Evolutionary conservation across 805 yeast genomes (phyloP), one percentile per base, ranked within the genome.

Genomic region (Peterozyma xylosa): DNA sequence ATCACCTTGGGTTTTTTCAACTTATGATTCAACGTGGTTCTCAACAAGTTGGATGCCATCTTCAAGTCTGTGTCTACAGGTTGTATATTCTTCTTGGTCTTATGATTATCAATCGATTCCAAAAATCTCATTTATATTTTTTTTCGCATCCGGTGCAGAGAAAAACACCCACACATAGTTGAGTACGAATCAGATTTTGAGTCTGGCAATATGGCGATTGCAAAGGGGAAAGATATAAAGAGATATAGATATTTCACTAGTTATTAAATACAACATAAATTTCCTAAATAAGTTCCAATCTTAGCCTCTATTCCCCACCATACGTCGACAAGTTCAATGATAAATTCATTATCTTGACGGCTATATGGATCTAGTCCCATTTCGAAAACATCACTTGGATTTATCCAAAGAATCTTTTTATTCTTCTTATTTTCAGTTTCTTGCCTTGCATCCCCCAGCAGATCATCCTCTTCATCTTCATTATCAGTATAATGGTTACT

Each of bases 301-400:
- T 62, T 67, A 5, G 69, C 66, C 13, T 65, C 63, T 21, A 53
- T 60, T 13, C 66, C 66, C 71, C 75, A 77, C 78, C 80, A 77
- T 2, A 63, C 50, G 9, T 59, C 53, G 2, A 73, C 65, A 36
- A 78, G 57, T 10, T 64, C 61, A 30, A 59, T 48, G 11, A 76
- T 54, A 53, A 78, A 77, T 27, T 62, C 63, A 13, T 68, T 53
- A 53, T 78, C 84, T 5, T 60, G 55, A 1, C 51, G 21, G 17
- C 76, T 67, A 48, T 72, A 66, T 3, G 82, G 80, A 53, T 78
- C 82, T 36, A 78, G 57, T 2, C 84, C 83, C 79, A 78, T 73
- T 46, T 75, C 79, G 18, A 64, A 57, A 36, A 78, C 51, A 53
- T 78, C 82, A 16, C 68, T 63, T 11, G 63, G 63, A 32, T 66